Evolutionary conservation across 352 stramenopile genomes (phyloP), one percentile per base, ranked within the genome.

Genomic region (Hyaloperonospora brassicae): DNA sequence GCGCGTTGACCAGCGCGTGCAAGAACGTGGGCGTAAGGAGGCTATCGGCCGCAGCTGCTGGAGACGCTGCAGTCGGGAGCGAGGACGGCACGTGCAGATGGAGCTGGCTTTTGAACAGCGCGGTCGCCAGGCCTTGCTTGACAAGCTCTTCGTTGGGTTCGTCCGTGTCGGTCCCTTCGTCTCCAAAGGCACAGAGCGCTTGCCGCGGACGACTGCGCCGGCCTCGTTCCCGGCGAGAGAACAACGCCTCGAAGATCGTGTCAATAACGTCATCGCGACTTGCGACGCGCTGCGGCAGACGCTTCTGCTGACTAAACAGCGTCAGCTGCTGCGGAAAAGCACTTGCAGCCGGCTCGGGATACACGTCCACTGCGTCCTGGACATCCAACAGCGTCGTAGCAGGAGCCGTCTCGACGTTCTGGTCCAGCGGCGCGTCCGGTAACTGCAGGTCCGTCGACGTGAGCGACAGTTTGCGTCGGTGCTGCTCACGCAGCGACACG

Each of bases 71-170:
- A 59, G 59, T 52, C 13, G 56, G 38, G 12, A 75, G 54, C 3
- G 56, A 58, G 36, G 61, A 54, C 23, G 47, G 52, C 21, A 47
- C 42, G 14, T 72, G 64, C 13, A 69, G 52, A 59, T 69, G 60
- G 21, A 90, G 46, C 22, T 79, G 72, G 55, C 86, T 75, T 58
- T 85, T 87, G 52, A 93, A 90, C 0, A 93, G 69, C 35, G 78
- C 78, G 40, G 75, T 76, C 2, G 83, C 79, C 11, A 93, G 70
- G 21, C 79, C 79, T 35, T 68, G 64, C 73, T 93, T 93, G 52
- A 92, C 83, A 54, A 92, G 90, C 23, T 87, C 77, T 41, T 90
- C 79, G 57, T 93, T 93, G 10, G 79, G 83, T 44, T 82, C 75
- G 35, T 93, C 81, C 12, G 72, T 89, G 50, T 89, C 79, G 14